Percentiles rank a stretch among this genome's conserved stretches.
phyloP scores from a whole-genome alignment of 176 grass and related monocot species.

The Oryza meridionalis region DNA sequence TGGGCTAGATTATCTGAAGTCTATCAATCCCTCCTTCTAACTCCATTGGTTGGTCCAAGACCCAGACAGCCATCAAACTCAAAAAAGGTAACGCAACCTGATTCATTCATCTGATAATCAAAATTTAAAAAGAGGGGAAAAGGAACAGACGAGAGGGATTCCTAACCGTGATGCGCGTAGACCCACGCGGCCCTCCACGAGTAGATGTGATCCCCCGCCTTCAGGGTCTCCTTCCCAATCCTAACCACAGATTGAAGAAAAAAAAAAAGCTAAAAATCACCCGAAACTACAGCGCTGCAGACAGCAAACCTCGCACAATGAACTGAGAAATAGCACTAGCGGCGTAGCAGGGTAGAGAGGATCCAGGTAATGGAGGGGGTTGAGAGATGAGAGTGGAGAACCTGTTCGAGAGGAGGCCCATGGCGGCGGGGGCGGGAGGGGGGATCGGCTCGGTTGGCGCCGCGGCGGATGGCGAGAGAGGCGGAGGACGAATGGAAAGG shows the following conservation, averaged over 20 bases:
- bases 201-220: constrained; percentile 84
- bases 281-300: background rate
- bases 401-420: constrained; percentile 66
- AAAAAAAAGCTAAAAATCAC: background rate
- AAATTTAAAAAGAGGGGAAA: background rate
- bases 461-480: background rate
- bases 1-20: background rate
- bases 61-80: background rate
- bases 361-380: background rate
- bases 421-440: constrained; percentile 28
- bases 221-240: constrained; percentile 67
- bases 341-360: background rate
- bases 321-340: no score
- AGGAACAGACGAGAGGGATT: background rate
- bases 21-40: background rate
- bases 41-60: background rate
- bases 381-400: background rate
- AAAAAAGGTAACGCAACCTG: background rate
- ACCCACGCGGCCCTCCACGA: constrained; percentile 74
- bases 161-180: constrained; percentile 81
- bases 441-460: background rate
- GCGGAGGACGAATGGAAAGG: background rate
- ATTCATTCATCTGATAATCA: background rate
- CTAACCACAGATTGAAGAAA: constrained; percentile 18
- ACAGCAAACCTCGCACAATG: background rate